Percentiles rank a stretch among this genome's conserved stretches.
Evolutionary conservation across 2,329 filamentous ascomycete species (phyloP).

Genomic region (Bertia moriformis): DNA sequence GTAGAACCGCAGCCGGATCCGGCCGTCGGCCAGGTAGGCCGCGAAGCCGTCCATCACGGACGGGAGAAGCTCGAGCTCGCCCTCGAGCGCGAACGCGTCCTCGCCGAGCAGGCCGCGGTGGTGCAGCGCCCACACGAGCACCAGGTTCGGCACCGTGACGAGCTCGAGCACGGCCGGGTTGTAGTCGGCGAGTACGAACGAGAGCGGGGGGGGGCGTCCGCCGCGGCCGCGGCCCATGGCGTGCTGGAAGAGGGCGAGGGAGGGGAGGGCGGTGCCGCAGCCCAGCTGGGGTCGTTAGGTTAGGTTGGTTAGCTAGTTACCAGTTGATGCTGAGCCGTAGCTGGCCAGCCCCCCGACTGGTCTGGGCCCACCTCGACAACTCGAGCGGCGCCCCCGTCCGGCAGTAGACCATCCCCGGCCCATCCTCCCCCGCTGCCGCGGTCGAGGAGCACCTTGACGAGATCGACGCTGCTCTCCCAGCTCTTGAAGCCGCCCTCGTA

Average conservation of each 20-base stretch:
- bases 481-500: slow-evolving; percentile 84
- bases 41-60: slow-evolving; percentile 44
- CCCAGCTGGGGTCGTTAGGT: slow-evolving; percentile 39
- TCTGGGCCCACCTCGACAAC: not conserved
- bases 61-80: slow-evolving; percentile 50
- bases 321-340: not conserved
- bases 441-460: slow-evolving; percentile 59
- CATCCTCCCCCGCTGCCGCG: no score
- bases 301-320: not conserved
- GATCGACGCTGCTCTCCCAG: slow-evolving; percentile 73
- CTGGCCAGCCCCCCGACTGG: no score
- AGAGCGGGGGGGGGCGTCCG: slow-evolving; percentile 23
- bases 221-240: no score
- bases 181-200: slow-evolving; percentile 63
- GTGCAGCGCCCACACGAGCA: slow-evolving; percentile 52
- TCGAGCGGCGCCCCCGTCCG: no score
- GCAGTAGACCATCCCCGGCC: no score
- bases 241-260: slow-evolving; percentile 56
- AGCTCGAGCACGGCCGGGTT: slow-evolving; percentile 65
- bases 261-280: slow-evolving; percentile 65
- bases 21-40: slow-evolving; percentile 27
- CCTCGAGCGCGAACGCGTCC: slow-evolving; percentile 31
- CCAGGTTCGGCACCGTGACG: slow-evolving; percentile 65
- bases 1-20: slow-evolving; percentile 48
- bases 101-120: slow-evolving; percentile 21